A percentile compares a stretch with the other conserved stretches of the same genome.
Evolutionary conservation across 176 grass and related monocot species (phyloP).

Genomic region (Oryza punctata): DNA sequence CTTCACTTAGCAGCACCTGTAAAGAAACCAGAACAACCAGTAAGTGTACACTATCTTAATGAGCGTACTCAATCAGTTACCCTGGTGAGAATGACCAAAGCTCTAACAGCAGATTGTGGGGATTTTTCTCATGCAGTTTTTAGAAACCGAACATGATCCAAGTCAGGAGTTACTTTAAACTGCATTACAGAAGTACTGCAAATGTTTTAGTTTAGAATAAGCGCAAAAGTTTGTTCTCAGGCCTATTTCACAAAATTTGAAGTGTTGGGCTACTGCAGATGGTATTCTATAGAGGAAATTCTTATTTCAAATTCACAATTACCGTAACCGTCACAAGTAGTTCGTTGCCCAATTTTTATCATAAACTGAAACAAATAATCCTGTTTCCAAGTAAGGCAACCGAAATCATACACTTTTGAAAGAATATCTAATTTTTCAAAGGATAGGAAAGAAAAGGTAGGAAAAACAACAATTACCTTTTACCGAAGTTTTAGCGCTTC

Average conservation of each 20-base stretch:
- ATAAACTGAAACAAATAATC: not conserved
- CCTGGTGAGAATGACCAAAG: not conserved
- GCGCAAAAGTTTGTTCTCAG: not conserved
- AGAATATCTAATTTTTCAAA: conserved; percentile 3
- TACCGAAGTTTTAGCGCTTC: conserved; percentile 73
- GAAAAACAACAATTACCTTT: conserved; percentile 42
- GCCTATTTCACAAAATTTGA: not conserved
- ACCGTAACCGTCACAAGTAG: not conserved
- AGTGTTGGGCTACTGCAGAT: not conserved
- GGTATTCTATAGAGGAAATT: not conserved
- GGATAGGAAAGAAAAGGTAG: not conserved
- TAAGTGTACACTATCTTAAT: conserved; percentile 19
- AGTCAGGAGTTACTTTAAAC: not conserved
- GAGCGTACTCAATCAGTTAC: not conserved
- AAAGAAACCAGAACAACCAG: conserved; percentile 5
- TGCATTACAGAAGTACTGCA: not conserved
- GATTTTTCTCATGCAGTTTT: not conserved
- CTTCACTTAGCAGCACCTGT: conserved; percentile 20
- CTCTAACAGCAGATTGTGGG: not conserved
- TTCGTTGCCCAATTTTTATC: not conserved
- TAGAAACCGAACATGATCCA: not conserved
- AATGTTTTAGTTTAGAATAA: not conserved
- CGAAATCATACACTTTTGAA: not conserved
- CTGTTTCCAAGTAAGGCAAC: not conserved
- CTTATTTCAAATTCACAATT: not conserved